A percentile compares a stretch with the other conserved stretches of the same genome.
Evolutionary conservation across 768 basidiomycete genomes (phyloP).

Genomic region (Daedaleopsis sinensis): DNA sequence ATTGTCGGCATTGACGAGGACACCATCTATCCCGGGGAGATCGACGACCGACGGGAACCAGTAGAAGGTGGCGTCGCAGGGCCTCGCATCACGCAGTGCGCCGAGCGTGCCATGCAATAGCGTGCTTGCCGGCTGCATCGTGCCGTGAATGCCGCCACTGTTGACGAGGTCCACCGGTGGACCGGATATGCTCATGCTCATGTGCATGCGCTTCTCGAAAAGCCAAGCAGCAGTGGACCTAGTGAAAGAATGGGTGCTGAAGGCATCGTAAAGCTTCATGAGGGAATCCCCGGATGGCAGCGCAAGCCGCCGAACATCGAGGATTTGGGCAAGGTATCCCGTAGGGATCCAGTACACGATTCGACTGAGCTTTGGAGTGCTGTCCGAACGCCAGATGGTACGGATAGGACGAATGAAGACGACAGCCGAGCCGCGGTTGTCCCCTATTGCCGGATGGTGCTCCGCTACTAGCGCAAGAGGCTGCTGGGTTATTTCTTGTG

Average conservation of each 20-base stretch:
- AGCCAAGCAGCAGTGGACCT: not conserved
- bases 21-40: constrained; percentile 3
- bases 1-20: not conserved
- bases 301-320: not conserved
- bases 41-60: not conserved
- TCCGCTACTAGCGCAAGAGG: too few relatives aligned
- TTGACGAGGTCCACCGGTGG: not conserved
- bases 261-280: not conserved
- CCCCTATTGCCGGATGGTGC: too few relatives aligned
- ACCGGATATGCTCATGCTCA: not conserved
- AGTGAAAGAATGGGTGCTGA: not conserved
- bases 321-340: not conserved
- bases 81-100: not conserved
- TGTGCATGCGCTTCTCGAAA: not conserved
- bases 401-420: not conserved
- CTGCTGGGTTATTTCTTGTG: not conserved
- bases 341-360: not conserved
- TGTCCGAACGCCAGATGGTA: not conserved
- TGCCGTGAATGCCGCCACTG: too few relatives aligned
- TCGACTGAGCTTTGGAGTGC: not conserved
- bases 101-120: not conserved
- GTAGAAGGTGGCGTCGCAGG: not conserved
- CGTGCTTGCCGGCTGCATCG: not conserved
- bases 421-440: not conserved
- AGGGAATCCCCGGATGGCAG: not conserved